These are phyloP conservation scores for Trichophyton verrucosum DNA, from an alignment of 2,329 filamentous ascomycete species.

Conservation along the genomic window DNA sequence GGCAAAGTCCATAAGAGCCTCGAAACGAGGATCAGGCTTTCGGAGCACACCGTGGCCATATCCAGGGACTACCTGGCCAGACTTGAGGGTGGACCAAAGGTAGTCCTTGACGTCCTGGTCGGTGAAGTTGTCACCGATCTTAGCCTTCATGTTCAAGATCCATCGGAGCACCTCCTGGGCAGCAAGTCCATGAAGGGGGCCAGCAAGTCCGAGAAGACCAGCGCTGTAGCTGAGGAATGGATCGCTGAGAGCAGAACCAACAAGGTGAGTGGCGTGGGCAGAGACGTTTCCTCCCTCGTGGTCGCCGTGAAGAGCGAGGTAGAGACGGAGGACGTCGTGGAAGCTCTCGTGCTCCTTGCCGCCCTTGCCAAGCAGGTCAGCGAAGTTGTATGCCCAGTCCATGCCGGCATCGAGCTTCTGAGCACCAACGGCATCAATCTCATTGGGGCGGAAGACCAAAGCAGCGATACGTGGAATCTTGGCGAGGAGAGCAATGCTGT, in stretches of 20 bases:
- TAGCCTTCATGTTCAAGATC: constrained; percentile 90
- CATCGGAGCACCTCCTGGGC: constrained; percentile 95
- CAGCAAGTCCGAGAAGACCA: constrained; percentile 85
- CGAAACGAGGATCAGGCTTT: constrained; percentile 92
- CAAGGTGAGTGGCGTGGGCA: constrained; percentile 86
- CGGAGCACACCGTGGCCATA: constrained; percentile 93
- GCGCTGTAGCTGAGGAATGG: constrained; percentile 94
- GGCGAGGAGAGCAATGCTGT: constrained; percentile 81
- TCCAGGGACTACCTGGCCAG: constrained; percentile 83
- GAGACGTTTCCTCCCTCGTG: constrained; percentile 98
- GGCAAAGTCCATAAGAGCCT: constrained; percentile 94
- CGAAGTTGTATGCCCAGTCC: constrained; percentile 99
- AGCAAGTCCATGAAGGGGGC: constrained; percentile 84
- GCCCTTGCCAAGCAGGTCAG: constrained; percentile 78
- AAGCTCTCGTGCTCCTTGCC: constrained; percentile 81
- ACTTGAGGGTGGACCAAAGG: constrained; percentile 86
- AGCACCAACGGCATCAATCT: constrained; percentile 59
- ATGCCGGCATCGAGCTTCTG: constrained; percentile 65
- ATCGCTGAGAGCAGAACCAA: constrained; percentile 86
- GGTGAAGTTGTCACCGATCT: constrained; percentile 64
- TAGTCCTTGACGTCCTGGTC: constrained; percentile 77
- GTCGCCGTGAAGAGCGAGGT: constrained; percentile 92
- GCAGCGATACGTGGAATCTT: constrained; percentile 95
- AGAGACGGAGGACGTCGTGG: constrained; percentile 86
- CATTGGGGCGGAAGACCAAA: constrained; percentile 91